Evolutionary conservation across 192 early-diverging fungal genomes (phyloP).

Genomic region (Backusella liffmaniae): DNA sequence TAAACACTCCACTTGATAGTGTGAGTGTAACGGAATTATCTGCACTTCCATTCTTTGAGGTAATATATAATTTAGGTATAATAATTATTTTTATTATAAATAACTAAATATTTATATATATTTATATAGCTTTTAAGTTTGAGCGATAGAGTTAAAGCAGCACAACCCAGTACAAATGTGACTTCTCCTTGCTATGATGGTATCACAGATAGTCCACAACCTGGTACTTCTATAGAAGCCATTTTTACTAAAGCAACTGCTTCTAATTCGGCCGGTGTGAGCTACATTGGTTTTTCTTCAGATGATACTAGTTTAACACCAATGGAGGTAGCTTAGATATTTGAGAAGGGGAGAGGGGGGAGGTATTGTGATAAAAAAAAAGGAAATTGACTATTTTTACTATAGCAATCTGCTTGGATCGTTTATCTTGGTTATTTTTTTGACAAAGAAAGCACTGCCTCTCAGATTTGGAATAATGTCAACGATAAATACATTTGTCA

Average conservation of each 20-base stretch:
- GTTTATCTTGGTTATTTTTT: conserved; percentile 13
- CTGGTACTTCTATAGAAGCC: background rate
- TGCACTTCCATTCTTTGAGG: conserved; percentile 10
- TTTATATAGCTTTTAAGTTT: conserved; percentile 11
- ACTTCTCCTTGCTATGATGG: conserved; percentile 16
- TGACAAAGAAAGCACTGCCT: background rate
- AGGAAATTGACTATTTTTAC: background rate
- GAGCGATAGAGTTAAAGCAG: conserved; percentile 9
- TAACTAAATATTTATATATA: background rate
- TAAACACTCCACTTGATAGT: conserved; percentile 5
- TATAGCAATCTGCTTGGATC: conserved; percentile 16
- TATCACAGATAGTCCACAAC: background rate
- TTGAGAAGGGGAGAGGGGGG: background rate
- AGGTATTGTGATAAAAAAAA: background rate
- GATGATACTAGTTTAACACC: conserved; percentile 1
- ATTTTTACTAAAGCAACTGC: background rate
- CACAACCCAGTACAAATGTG: background rate
- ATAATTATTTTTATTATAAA: background rate
- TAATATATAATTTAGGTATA: background rate
- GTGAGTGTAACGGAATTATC: background rate
- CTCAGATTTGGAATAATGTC: background rate
- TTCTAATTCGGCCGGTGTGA: background rate
- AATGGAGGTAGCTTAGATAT: conserved; percentile 6
- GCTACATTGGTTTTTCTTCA: conserved; percentile 7
- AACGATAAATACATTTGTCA: conserved; percentile 7